A percentile compares a stretch with the other conserved stretches of the same genome.
phyloP scores from a whole-genome alignment of 805 yeast species.

The Ogataea parapolymorpha region DNA sequence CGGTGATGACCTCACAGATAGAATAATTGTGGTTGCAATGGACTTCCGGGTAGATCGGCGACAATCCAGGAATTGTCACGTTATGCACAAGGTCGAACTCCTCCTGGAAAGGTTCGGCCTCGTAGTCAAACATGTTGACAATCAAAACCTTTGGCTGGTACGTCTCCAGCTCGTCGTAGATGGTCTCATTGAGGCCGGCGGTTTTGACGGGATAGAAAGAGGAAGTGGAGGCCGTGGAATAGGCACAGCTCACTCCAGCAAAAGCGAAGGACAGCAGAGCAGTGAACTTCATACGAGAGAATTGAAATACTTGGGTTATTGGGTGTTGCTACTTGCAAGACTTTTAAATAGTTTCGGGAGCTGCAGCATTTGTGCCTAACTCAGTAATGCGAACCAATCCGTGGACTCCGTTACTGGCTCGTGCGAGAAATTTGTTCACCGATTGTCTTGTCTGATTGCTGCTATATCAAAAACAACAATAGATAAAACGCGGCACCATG shows the following conservation, averaged over 20 bases:
- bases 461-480: not conserved
- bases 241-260: slow-evolving; percentile 9
- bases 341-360: not conserved
- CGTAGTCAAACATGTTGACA: slow-evolving; percentile 53
- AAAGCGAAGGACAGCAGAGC: slow-evolving; percentile 8
- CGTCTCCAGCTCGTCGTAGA: slow-evolving; percentile 23
- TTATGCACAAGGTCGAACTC: slow-evolving; percentile 47
- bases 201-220: slow-evolving; percentile 20
- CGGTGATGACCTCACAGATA: slow-evolving; percentile 62
- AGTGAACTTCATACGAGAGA: slow-evolving; percentile 12
- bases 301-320: not conserved
- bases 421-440: not conserved
- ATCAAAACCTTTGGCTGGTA: slow-evolving; percentile 54
- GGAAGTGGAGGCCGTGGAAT: slow-evolving; percentile 16
- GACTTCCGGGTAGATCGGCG: slow-evolving; percentile 55
- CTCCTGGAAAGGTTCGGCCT: slow-evolving; percentile 51
- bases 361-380: slow-evolving; percentile 1
- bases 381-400: not conserved
- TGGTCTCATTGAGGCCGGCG: slow-evolving; percentile 22
- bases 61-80: slow-evolving; percentile 62
- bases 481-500: not conserved
- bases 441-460: not conserved
- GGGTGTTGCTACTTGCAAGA: not conserved
- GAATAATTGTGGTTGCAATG: slow-evolving; percentile 52
- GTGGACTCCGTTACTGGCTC: not conserved